These are phyloP conservation scores for Ceratocystis harringtonii DNA, from an alignment of 2,329 filamentous ascomycete species.

Conservation along the genomic window DNA sequence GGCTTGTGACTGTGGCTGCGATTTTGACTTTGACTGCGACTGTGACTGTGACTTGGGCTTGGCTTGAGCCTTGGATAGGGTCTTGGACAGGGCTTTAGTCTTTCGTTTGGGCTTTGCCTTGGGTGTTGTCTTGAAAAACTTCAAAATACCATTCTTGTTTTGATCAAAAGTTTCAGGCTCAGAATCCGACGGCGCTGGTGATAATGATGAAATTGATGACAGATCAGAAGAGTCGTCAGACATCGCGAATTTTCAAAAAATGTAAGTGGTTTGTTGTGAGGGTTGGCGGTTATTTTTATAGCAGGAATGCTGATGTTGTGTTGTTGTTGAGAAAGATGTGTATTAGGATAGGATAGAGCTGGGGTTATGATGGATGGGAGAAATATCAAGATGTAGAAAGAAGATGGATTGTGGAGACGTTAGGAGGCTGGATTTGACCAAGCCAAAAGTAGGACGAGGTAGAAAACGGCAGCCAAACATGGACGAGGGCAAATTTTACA, in stretches of 20 bases:
- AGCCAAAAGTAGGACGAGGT: constrained; percentile 15
- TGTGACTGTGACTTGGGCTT: constrained; percentile 31
- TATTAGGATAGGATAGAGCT: background rate
- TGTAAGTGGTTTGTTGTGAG: background rate
- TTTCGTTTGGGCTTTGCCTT: constrained; percentile 25
- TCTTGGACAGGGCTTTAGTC: background rate
- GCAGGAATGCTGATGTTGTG: background rate
- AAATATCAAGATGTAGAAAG: constrained; percentile 5
- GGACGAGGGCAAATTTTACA: constrained; percentile 11
- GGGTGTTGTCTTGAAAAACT: constrained; percentile 38
- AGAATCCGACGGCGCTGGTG: constrained; percentile 31
- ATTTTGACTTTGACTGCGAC: background rate
- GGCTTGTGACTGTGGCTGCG: background rate
- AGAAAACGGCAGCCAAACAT: constrained; percentile 12
- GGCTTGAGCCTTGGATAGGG: constrained; percentile 23
- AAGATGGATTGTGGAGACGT: constrained; percentile 15
- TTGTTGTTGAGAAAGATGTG: background rate
- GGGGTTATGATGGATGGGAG: background rate
- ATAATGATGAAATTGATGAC: constrained; percentile 40
- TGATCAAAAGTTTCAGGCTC: constrained; percentile 41
- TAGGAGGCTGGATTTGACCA: constrained; percentile 11
- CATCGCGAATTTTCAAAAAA: constrained; percentile 10
- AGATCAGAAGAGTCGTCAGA: constrained; percentile 48
- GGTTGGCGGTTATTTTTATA: background rate
- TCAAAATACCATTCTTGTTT: constrained; percentile 45